Evolutionary conservation across 1,284 basidiomycete genomes (phyloP).

Genomic region (Vanrija humicola): DNA sequence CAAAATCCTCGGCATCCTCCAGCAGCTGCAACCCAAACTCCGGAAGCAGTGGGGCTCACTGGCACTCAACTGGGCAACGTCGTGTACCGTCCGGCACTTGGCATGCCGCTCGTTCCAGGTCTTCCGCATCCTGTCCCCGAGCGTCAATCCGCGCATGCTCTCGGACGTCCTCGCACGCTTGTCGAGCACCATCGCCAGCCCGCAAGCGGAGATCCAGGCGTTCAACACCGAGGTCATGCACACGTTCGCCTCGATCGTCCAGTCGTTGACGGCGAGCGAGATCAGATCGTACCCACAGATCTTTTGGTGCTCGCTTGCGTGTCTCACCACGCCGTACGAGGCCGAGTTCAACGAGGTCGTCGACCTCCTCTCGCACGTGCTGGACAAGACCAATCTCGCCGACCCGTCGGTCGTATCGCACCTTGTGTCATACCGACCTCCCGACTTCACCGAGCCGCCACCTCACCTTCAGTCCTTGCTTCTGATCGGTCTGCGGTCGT

Average conservation of each 20-base stretch:
- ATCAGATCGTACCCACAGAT: conserved; percentile 67
- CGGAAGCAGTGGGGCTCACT: conserved; percentile 74
- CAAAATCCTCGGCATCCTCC: conserved; percentile 64
- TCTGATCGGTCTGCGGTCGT: conserved; percentile 75
- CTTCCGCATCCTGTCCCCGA: conserved; percentile 78
- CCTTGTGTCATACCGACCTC: conserved; percentile 65
- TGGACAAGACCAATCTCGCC: conserved; percentile 71
- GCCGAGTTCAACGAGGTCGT: conserved; percentile 71
- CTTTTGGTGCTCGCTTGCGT: conserved; percentile 82
- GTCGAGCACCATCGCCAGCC: conserved; percentile 75
- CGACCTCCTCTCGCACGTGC: conserved; percentile 63
- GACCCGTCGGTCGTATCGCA: conserved; percentile 62
- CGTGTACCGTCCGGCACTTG: conserved; percentile 77
- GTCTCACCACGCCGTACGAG: conserved; percentile 77
- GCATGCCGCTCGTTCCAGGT: conserved; percentile 87
- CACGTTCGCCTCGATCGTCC: conserved; percentile 68
- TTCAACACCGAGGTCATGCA: conserved; percentile 81
- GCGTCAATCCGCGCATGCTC: conserved; percentile 67
- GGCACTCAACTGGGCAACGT: conserved; percentile 79
- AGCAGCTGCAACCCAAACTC: conserved; percentile 64
- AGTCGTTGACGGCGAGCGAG: conserved; percentile 58
- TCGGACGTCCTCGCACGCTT: conserved; percentile 77
- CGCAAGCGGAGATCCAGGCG: conserved; percentile 65
- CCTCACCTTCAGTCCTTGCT: conserved; percentile 70
- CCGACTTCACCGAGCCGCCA: conserved; percentile 64